Evolutionary conservation across 2,329 filamentous ascomycete species (phyloP), one percentile per base, ranked within the genome.

Genomic region (Pseudocercospora crystallina): DNA sequence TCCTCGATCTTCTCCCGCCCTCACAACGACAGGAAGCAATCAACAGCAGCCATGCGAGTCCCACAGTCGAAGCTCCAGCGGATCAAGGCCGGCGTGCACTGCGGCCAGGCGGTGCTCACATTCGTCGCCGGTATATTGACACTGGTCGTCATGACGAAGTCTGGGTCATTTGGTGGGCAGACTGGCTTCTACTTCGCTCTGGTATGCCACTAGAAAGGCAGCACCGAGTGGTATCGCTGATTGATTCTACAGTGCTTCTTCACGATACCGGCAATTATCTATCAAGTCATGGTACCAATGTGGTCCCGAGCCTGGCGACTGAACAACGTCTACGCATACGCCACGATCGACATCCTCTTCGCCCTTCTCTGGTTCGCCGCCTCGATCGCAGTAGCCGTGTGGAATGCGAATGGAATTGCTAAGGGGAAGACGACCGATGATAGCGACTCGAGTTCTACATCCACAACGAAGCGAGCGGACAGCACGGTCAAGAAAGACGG

Each of bases 281-380:
- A 84, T 65, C 77, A 82, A 47, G 73, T 77, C 39, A 80, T 80
- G 65, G 78, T 82, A 4, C 81, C 82, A 5, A 79, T 82, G 71
- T 84, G 80, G 77, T 75, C 76, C 17, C 78, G 81, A 55, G 77
- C 80, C 20, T 73, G 74, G 57, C 74, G 76, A 44, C 81, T 84
- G 61, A 78, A 79, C 49, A 83, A 82, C 59, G 77, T 79, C 33
- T 83, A 83, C 61, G 81, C 79, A 45, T 82, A 83, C 62, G 76
- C 79, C 8, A 69, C 72, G 2, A 64, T 84, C 49, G 82, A 85
- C 59, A 65, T 73, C 11, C 60, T 83, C 17, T 82, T 76, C 61
- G 66, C 74, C 5, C 63, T 84, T 8, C 65, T 84, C 34, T 85
- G 81, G 81, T 80, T 84, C 61, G 73, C 74, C 5, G 81, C 81